Conservation (phyloP, 2,329 filamentous ascomycete genomes). For the Cercospora nicotianae region DNA sequence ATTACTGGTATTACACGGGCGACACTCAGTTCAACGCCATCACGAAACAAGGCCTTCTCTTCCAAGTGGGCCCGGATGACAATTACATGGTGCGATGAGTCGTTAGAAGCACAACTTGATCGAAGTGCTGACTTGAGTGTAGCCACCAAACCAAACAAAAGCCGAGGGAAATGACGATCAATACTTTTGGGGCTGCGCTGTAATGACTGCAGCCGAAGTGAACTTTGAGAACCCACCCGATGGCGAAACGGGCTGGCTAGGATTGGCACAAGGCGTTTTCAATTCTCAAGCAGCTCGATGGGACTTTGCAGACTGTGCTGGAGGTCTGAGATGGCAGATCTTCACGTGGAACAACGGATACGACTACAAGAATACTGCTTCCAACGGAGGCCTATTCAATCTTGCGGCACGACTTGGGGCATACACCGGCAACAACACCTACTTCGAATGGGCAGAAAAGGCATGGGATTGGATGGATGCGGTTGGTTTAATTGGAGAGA, state of each 20-base stretch:
- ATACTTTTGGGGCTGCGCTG: slow-evolving; percentile 57
- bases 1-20: slow-evolving; percentile 55
- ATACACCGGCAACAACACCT: slow-evolving; percentile 53
- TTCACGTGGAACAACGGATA: slow-evolving; percentile 52
- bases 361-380: slow-evolving; percentile 59
- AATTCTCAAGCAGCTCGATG: slow-evolving; percentile 42
- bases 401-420: slow-evolving; percentile 46
- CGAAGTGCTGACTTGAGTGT: neutral
- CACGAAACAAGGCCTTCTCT: slow-evolving; percentile 57
- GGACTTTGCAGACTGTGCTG: slow-evolving; percentile 42
- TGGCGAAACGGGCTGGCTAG: slow-evolving; percentile 47
- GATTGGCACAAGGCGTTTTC: slow-evolving; percentile 46
- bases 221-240: slow-evolving; percentile 46
- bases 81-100: slow-evolving; percentile 54
- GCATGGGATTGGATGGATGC: slow-evolving; percentile 41
- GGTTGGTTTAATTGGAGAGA: slow-evolving; percentile 59
- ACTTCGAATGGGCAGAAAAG: slow-evolving; percentile 62
- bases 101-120: too few species aligned
- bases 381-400: slow-evolving; percentile 55
- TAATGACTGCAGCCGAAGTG: slow-evolving; percentile 55
- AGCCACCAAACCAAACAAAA: slow-evolving; percentile 45
- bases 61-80: slow-evolving; percentile 58
- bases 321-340: slow-evolving; percentile 44
- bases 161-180: slow-evolving; percentile 56
- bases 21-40: slow-evolving; percentile 63